phyloP scores from a whole-genome alignment of 805 yeast genomes.

The Candida fluviatilis region DNA sequence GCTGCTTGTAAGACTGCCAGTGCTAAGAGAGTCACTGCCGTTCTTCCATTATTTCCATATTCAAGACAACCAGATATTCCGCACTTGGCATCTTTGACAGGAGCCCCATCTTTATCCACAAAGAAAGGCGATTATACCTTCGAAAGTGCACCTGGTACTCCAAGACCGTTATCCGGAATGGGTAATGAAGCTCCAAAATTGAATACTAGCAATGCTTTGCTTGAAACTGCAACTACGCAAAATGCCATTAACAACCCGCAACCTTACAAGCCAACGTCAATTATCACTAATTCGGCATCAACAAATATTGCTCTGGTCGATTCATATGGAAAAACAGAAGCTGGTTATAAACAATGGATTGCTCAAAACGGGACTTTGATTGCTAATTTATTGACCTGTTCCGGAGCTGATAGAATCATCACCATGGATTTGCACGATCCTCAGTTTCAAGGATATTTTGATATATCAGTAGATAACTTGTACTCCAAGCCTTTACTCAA shows the following conservation, averaged over 20 bases:
- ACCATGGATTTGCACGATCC: constrained; percentile 99
- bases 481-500: constrained; percentile 85
- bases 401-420: constrained; percentile 95
- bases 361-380: constrained; percentile 92
- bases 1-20: constrained; percentile 93
- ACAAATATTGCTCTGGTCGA: constrained; percentile 32
- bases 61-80: constrained; percentile 95
- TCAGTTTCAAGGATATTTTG: constrained; percentile 96
- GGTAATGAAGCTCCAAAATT: constrained; percentile 11
- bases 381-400: constrained; percentile 80
- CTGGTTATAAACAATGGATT: constrained; percentile 90
- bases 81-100: constrained; percentile 56
- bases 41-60: constrained; percentile 90
- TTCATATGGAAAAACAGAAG: constrained; percentile 39
- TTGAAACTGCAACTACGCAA: background rate
- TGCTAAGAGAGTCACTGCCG: constrained; percentile 85
- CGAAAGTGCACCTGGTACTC: constrained; percentile 51
- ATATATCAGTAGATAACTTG: constrained; percentile 91
- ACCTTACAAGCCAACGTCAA: constrained; percentile 19
- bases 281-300: constrained; percentile 30
- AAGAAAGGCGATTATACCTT: constrained; percentile 40
- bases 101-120: constrained; percentile 54
- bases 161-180: constrained; percentile 35
- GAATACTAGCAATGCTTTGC: constrained; percentile 4
- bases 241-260: constrained; percentile 7